Conservation (phyloP, 2,329 filamentous ascomycete species). For the Metarhizium robertsii region DNA sequence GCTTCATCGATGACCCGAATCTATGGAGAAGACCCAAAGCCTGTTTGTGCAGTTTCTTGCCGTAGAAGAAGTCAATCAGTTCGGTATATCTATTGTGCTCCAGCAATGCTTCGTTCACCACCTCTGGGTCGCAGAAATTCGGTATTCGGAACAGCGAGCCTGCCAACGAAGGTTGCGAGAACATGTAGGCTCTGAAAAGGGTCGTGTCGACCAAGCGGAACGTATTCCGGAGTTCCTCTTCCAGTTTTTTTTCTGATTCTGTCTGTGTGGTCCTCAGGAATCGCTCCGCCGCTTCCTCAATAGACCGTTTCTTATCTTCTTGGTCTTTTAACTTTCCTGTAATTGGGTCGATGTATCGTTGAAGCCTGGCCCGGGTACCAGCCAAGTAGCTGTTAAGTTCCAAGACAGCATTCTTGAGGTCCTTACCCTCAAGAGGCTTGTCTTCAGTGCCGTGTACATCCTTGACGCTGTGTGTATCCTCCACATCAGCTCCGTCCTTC, state of each 20-base stretch:
- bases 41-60: constrained; percentile 84
- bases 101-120: constrained; percentile 86
- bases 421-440: constrained; percentile 62
- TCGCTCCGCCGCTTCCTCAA: constrained; percentile 44
- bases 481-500: constrained; percentile 41
- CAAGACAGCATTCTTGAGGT: constrained; percentile 70
- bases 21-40: constrained; percentile 73
- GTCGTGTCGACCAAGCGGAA: constrained; percentile 88
- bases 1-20: constrained; percentile 57
- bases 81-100: constrained; percentile 86
- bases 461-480: constrained; percentile 46
- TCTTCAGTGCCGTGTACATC: constrained; percentile 34
- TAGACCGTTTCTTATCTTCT: constrained; percentile 31
- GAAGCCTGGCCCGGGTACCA: constrained; percentile 63
- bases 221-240: constrained; percentile 61
- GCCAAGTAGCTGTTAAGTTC: constrained; percentile 84
- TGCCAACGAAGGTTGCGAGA: constrained; percentile 73
- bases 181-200: constrained; percentile 92
- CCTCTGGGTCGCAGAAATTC: constrained; percentile 93
- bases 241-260: constrained; percentile 51
- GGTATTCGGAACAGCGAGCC: constrained; percentile 88
- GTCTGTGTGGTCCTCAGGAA: constrained; percentile 38
- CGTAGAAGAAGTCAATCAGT: constrained; percentile 94
- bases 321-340: constrained; percentile 51
- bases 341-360: constrained; percentile 51